Percentiles rank a stretch among this genome's conserved stretches.
These are phyloP conservation scores for Sphaerulina musiva DNA, from an alignment of 2,329 filamentous ascomycete genomes.

Conservation along the genomic window DNA sequence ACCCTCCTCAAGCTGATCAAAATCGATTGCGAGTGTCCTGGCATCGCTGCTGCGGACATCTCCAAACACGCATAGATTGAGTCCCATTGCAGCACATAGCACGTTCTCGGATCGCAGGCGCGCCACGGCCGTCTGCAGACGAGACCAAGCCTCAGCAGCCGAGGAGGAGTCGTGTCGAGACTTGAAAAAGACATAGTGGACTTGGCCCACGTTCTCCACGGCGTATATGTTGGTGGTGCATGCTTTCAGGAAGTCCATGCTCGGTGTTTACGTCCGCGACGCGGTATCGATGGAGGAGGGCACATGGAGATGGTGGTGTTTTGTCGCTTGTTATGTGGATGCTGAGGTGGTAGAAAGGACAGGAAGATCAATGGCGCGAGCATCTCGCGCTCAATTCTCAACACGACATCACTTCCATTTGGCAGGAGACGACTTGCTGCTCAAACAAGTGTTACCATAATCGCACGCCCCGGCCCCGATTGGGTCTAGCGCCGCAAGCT, in stretches of 20 bases:
- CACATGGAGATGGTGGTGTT: conserved; percentile 20
- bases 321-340: neutral
- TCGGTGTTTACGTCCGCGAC: conserved; percentile 6
- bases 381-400: neutral
- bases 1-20: neutral
- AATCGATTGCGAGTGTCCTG: neutral
- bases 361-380: neutral
- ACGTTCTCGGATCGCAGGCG: conserved; percentile 17
- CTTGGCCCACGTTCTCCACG: conserved; percentile 17
- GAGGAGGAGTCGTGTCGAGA: conserved; percentile 2
- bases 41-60: neutral
- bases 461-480: too few relatives aligned
- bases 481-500: too few relatives aligned
- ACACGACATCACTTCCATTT: too few relatives aligned
- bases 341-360: neutral
- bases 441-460: too few relatives aligned
- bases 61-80: conserved; percentile 18
- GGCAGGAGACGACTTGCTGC: too few relatives aligned
- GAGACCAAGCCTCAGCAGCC: conserved; percentile 1
- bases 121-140: conserved; percentile 7
- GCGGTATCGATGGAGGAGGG: conserved; percentile 14
- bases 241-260: conserved; percentile 33
- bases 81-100: conserved; percentile 14
- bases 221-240: conserved; percentile 33
- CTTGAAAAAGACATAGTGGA: conserved; percentile 11